These are phyloP conservation scores for Globisporangium yorkense DNA, from an alignment of 352 stramenopile genomes.

Conservation along the genomic window DNA sequence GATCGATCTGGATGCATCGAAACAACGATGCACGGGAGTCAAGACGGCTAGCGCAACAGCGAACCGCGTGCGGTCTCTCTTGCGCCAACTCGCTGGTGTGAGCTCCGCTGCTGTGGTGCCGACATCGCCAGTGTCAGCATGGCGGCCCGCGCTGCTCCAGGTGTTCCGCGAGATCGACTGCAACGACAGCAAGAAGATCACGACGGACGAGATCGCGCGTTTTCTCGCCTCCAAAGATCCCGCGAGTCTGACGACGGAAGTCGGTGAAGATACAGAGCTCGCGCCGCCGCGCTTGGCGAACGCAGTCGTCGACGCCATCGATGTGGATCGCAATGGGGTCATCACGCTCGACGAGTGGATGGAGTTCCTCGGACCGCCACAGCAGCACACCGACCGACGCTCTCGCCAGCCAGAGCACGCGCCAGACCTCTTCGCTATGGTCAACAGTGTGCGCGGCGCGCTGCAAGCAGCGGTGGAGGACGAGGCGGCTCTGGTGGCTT, in stretches of 20 bases:
- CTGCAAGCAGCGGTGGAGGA: conserved; percentile 14
- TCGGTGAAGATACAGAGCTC: not conserved
- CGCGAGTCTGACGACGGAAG: conserved; percentile 1
- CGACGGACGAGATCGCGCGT: conserved; percentile 33
- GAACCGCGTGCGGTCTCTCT: conserved; percentile 13
- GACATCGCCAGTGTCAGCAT: not conserved
- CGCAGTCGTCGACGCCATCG: conserved; percentile 33
- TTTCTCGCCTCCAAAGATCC: conserved; percentile 30
- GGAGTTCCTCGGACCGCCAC: conserved; percentile 17
- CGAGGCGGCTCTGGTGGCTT: conserved; percentile 22
- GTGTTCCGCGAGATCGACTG: conserved; percentile 47
- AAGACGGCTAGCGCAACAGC: conserved; percentile 10
- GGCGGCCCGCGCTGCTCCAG: conserved; percentile 11
- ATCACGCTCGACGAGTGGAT: conserved; percentile 51
- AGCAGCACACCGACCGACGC: conserved; percentile 2
- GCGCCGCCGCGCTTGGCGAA: conserved; percentile 15
- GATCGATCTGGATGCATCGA: not conserved
- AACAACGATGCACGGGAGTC: not conserved
- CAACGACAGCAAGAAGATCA: conserved; percentile 53
- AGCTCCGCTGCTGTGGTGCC: not conserved
- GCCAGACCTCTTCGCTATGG: conserved; percentile 9
- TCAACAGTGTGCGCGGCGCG: conserved; percentile 19
- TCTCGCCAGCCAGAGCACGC: not conserved
- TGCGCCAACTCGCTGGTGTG: conserved; percentile 14
- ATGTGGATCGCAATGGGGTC: conserved; percentile 51